These are phyloP conservation scores for Monilinia fructicola DNA, from an alignment of 2,329 filamentous ascomycete species.

Conservation along the genomic window DNA sequence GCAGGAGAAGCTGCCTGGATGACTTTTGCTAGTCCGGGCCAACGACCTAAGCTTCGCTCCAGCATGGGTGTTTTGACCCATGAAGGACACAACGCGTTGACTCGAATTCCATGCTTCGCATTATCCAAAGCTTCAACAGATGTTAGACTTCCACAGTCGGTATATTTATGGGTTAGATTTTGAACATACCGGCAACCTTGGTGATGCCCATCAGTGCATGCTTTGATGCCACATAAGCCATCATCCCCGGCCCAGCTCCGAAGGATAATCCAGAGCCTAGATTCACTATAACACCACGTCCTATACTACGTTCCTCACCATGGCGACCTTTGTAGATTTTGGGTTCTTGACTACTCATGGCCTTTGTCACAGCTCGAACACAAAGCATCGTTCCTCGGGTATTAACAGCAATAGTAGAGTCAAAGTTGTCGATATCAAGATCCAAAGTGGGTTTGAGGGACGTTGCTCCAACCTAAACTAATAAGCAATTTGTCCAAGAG, in stretches of 20 bases:
- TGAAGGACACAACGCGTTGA: slow-evolving; percentile 23
- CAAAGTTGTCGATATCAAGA: slow-evolving; percentile 31
- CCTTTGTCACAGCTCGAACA: background rate
- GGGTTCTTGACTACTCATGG: slow-evolving; percentile 36
- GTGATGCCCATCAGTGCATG: slow-evolving; percentile 37
- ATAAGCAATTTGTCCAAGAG: background rate
- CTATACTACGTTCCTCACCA: slow-evolving; percentile 24
- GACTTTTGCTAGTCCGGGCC: background rate
- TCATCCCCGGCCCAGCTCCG: slow-evolving; percentile 21
- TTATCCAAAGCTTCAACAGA: background rate
- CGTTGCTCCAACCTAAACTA: background rate
- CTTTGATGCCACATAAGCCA: slow-evolving; percentile 36
- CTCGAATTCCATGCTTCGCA: background rate
- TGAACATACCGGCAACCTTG: slow-evolving; percentile 26
- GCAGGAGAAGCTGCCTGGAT: slow-evolving; percentile 1
- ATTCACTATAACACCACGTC: slow-evolving; percentile 37
- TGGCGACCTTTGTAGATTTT: slow-evolving; percentile 31
- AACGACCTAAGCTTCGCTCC: slow-evolving; percentile 15
- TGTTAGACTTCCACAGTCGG: background rate
- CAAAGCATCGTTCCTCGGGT: slow-evolving; percentile 39
- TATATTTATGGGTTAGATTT: slow-evolving; percentile 18
- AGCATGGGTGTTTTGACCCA: slow-evolving; percentile 26
- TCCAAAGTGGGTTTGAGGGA: slow-evolving; percentile 28
- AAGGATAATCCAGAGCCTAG: slow-evolving; percentile 32
- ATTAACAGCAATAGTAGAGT: slow-evolving; percentile 41